phyloP scores from a whole-genome alignment of 2,329 filamentous ascomycete genomes.

The Cryphonectria nitschkei region DNA sequence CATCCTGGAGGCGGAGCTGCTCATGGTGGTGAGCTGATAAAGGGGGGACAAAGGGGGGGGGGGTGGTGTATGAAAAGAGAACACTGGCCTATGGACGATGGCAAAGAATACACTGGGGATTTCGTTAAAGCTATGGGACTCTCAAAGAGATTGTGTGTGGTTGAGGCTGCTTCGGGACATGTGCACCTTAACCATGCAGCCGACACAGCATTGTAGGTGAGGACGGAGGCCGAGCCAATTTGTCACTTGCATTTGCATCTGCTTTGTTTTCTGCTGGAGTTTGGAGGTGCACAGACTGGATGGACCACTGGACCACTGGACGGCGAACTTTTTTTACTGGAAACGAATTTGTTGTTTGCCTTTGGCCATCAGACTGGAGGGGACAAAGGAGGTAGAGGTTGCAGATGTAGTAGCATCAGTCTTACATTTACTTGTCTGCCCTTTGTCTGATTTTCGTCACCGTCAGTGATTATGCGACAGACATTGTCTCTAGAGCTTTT shows the following conservation, averaged over 20 bases:
- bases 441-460: neutral
- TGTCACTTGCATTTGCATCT: conserved; percentile 3
- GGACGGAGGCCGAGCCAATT: neutral
- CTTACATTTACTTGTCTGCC: neutral
- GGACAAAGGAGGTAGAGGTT: neutral
- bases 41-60: too few relatives aligned
- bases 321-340: neutral
- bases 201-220: neutral
- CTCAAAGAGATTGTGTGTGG: too few relatives aligned
- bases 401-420: neutral
- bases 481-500: neutral
- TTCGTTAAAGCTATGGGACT: neutral
- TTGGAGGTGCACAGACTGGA: neutral
- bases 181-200: neutral
- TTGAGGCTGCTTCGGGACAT: neutral
- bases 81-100: neutral
- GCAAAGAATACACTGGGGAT: neutral
- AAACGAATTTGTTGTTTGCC: neutral
- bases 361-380: neutral
- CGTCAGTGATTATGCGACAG: neutral
- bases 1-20: conserved; percentile 88
- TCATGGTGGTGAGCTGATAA: conserved; percentile 72
- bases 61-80: neutral
- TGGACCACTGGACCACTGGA: neutral
- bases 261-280: neutral